Evolutionary conservation across 1,284 basidiomycete species (phyloP), one percentile per base, ranked within the genome.

Genomic region (Cryptococcus sp.): DNA sequence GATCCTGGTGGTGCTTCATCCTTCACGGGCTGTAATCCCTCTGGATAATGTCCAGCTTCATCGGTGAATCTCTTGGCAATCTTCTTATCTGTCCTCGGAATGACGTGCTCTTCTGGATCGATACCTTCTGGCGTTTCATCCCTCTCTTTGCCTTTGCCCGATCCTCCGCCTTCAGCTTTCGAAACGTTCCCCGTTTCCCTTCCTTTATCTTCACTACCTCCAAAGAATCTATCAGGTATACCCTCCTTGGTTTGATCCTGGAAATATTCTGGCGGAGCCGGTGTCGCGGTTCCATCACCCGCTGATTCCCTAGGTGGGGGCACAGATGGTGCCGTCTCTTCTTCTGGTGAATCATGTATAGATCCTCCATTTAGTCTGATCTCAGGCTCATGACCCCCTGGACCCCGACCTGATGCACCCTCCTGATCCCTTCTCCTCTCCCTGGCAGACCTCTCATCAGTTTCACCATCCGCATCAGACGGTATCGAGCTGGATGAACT

Each of bases 1-100:
- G 70, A 64, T 13, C 73, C 72, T 1, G 73, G 73, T 28, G 54
- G 43, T 41, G 67, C 68, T 39, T 71, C 63, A 1, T 58, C 40
- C 52, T 73, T 71, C n/a, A 72, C 61, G 4, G 53, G 66, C 10
- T 59, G 50, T 18, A 70, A 41, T 1, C 48, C 55, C 7, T 57
- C 55, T 1, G 70, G 70, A 28, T 54, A 52, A 31, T 61, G 44
- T 3, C 72, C 72, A 9, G 54, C 31, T 52, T 72, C 72, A 48
- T 67, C 62, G 7, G 56, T 64, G 19, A 56, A 41, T 54, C 53
- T 24, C 43, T 23, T 23, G 53, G 19, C 7, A 53, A 42, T 21
- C 9, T 10, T 19, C 16, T 34, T 16, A 16, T 16, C 16, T 49
- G 59, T 48, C 34, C 54, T 9, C 18, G 39, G 22, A 25, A 52